Conservation (phyloP, 164 flowering plant genomes). For the Nelumbo lutea region DNA sequence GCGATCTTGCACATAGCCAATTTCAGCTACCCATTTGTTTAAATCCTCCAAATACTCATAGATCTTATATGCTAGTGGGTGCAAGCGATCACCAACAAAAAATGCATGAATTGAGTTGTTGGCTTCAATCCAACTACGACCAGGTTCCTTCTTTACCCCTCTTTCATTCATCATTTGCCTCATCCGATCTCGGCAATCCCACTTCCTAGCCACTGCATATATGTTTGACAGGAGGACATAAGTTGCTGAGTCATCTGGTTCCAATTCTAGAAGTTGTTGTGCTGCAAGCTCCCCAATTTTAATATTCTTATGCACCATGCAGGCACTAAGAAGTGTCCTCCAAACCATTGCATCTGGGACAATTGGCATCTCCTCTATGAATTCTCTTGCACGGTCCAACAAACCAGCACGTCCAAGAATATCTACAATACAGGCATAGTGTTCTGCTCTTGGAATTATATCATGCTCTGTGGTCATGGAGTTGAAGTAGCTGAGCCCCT, state of each 20-base stretch:
- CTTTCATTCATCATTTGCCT: constrained; percentile 24
- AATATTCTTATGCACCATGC: constrained; percentile 20
- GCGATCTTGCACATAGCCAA: constrained; percentile 20
- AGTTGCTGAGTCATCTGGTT: constrained; percentile 27
- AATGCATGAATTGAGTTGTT: constrained; percentile 27
- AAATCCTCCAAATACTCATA: constrained; percentile 19
- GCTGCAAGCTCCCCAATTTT: constrained; percentile 26
- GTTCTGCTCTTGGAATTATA: constrained; percentile 25
- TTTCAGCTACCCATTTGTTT: constrained; percentile 12
- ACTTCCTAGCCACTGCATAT: constrained; percentile 21
- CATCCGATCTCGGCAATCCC: constrained; percentile 15
- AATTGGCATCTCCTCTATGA: constrained; percentile 24
- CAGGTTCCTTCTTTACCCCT: constrained; percentile 31
- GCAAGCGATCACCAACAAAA: constrained; percentile 27
- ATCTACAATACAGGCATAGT: constrained; percentile 31
- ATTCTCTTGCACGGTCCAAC: constrained; percentile 22
- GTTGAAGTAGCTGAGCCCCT: constrained; percentile 24
- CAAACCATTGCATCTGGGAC: constrained; percentile 30
- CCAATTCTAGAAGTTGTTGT: constrained; percentile 16
- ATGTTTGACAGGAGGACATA: constrained; percentile 31
- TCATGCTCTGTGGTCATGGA: constrained; percentile 24
- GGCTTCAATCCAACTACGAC: constrained; percentile 32
- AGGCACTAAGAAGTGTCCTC: constrained; percentile 32
- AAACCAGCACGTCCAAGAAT: constrained; percentile 29
- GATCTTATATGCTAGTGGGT: constrained; percentile 22